Base-by-base conservation (phyloP, 176 grass and related monocot genomes). In the Carex pumila region DNA sequence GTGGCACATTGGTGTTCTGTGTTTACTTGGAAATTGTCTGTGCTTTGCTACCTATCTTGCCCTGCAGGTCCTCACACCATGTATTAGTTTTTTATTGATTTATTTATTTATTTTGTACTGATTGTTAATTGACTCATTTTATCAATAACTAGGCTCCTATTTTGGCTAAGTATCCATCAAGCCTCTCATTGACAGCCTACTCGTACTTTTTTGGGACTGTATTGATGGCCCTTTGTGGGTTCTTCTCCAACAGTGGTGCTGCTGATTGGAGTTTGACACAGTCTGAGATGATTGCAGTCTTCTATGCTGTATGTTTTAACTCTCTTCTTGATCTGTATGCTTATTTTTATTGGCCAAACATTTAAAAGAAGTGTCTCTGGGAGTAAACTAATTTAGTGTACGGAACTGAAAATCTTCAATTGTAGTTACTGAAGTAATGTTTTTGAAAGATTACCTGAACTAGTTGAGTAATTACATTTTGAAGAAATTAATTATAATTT, bases 1-100 rank as follows among this genome's bases (percentile, higher is more conserved):
- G 47, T 98, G 87, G 84, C 92, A 98, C 75, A 83, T 93, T 83
- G 92, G 95, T 86, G 86, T 95, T 66, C 19, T 95, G 6, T 98
- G 95, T 77, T 91, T 98, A 86, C 86, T 95, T 82, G 95, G 91
- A 68, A 98, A 98, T 45, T 98, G 92, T 84, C 52, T 95, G 15
- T 98, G 92, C 75, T 91, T 98, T 90, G 91, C 92, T 83, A 85
- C 59, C 60, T 98, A 95, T 90, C 91, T 95, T 89, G 91, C 91
- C 60, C 85, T 98, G 29, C 95, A 98, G 95, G 95, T 98, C 92
- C 58, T 81, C 6, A 57, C 18, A 37, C 13, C 62, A 71, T 84
- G 15, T 52, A 12, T 62, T 78, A 63, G 25, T 2, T 61, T n/a
- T 71, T 73, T 19, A 2, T 87, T 64, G 14, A 49, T 15, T 50